Evolutionary conservation across 441 rosid species (phyloP).

Genomic region (Mallotus japonicus): DNA sequence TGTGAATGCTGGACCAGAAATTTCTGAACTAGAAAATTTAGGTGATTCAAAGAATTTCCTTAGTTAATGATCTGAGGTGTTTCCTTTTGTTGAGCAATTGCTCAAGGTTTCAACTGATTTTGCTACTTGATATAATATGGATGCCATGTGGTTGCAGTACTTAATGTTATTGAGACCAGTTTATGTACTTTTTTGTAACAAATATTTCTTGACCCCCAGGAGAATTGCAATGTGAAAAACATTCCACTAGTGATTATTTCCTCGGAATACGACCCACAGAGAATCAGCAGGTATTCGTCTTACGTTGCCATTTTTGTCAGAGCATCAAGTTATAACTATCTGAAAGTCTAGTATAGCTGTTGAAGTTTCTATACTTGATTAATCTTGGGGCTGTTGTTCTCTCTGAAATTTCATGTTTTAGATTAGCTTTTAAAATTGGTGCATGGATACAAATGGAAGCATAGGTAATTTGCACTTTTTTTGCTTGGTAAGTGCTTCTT

Average conservation of each 20-base stretch:
- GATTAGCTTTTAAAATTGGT: not conserved
- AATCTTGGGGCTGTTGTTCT: not conserved
- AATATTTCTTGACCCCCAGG: slow-evolving; percentile 7
- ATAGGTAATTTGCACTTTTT: not conserved
- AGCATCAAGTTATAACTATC: not conserved
- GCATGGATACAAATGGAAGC: not conserved
- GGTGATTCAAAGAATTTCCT: no score
- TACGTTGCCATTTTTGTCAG: not conserved
- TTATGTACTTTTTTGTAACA: not conserved
- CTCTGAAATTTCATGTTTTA: not conserved
- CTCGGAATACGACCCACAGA: slow-evolving; percentile 18
- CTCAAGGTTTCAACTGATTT: not conserved
- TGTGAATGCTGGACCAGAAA: not conserved
- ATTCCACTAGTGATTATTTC: slow-evolving; percentile 22
- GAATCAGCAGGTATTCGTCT: slow-evolving; percentile 21
- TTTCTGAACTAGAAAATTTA: not conserved
- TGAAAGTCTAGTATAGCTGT: slow-evolving; percentile 1
- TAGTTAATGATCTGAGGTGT: not conserved
- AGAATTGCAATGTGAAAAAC: slow-evolving; percentile 2
- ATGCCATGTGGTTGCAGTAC: not conserved
- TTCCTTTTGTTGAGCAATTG: not conserved
- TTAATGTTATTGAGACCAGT: not conserved
- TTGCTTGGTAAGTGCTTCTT: no score
- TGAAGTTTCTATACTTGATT: not conserved
- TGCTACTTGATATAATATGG: not conserved